These are phyloP conservation scores for Castanea sativa DNA, from an alignment of 306 rosid species.

Conservation along the genomic window DNA sequence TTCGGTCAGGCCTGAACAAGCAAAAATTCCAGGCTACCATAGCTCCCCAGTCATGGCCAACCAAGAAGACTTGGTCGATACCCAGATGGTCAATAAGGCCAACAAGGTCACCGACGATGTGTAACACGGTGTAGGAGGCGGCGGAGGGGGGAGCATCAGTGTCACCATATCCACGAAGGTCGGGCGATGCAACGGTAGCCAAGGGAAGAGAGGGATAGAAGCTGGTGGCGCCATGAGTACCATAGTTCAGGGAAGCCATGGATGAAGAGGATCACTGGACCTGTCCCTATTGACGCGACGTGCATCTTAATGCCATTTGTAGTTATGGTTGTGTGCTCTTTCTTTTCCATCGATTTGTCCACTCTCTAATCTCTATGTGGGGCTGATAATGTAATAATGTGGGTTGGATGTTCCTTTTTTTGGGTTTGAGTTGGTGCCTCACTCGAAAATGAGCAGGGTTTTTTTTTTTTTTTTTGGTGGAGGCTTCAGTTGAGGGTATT, in stretches of 20 bases:
- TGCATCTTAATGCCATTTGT: slow-evolving; percentile 68
- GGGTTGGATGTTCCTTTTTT: too few species aligned
- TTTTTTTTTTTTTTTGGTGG: too few species aligned
- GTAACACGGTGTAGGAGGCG: slow-evolving; percentile 50
- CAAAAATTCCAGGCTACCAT: slow-evolving; percentile 54
- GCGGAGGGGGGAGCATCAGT: slow-evolving; percentile 54
- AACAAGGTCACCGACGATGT: slow-evolving; percentile 56
- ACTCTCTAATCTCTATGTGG: too few species aligned
- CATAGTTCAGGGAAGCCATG: slow-evolving; percentile 76
- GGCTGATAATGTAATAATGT: too few species aligned
- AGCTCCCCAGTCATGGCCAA: slow-evolving; percentile 70
- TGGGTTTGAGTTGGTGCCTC: too few species aligned
- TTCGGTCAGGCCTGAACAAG: slow-evolving; percentile 46
- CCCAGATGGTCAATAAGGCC: slow-evolving; percentile 56
- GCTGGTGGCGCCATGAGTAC: slow-evolving; percentile 78
- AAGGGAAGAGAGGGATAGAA: slow-evolving; percentile 51
- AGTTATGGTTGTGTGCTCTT: slow-evolving; percentile 43
- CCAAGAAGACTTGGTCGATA: slow-evolving; percentile 47
- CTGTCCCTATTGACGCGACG: slow-evolving; percentile 57
- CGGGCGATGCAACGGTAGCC: slow-evolving; percentile 79
- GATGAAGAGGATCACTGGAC: slow-evolving; percentile 59
- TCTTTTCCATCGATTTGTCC: slow-evolving; percentile 38
- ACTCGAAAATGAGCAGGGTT: too few species aligned
- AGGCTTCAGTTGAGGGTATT: too few species aligned
- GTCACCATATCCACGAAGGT: slow-evolving; percentile 78